Evolutionary conservation across 31 red algal species (phyloP), one percentile per base, ranked within the genome.

Genomic region (Porphyra umbilicalis): DNA sequence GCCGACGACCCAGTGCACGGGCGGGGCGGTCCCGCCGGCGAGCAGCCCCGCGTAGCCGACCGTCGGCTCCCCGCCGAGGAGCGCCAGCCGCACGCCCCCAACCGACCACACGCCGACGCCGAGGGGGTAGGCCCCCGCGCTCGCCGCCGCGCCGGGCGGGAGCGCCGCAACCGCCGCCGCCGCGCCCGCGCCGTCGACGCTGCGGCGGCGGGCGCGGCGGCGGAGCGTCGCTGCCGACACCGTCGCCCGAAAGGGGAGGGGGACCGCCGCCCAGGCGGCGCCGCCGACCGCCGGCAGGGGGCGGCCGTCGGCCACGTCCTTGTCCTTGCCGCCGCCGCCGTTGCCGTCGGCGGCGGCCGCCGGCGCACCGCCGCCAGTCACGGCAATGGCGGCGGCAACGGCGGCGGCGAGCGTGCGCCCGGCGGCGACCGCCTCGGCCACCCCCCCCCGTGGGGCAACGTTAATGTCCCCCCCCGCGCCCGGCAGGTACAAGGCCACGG

Each of bases 41-140:
- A 42, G 35, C 25, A 16, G 4, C 1, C 2, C 4, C n/a, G 39
- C 57, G 83, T 89, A 93, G 14, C 86, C 86, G 5, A 93, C 91
- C 15, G 91, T 93, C 13, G 91, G 91, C 77, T 93, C 91, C n/a
- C 91, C 91, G 37, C 86, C 86, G 14, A 93, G 31, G 33, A 93
- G 86, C 1, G 86, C 91, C 80, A 93, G 75, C 78, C 39, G 81
- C 35, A 89, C 20, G 16, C 79, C 79, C 10, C 86, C 91, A 38
- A 93, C n/a, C 31, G 44, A 39, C 86, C 83, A 86, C 31, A 84
- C 82, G 68, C 79, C 77, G 29, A 89, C 79, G 38, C 83, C 83
- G 77, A 83, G 88, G 29, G 67, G 40, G 79, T 92, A 92, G 10
- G 34, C 30, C 2, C 81, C 81, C 10, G 81, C 36, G 13, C 85